These are phyloP conservation scores for Elaeis oleifera DNA, from an alignment of 202 grass and related monocot genomes.

Conservation along the genomic window DNA sequence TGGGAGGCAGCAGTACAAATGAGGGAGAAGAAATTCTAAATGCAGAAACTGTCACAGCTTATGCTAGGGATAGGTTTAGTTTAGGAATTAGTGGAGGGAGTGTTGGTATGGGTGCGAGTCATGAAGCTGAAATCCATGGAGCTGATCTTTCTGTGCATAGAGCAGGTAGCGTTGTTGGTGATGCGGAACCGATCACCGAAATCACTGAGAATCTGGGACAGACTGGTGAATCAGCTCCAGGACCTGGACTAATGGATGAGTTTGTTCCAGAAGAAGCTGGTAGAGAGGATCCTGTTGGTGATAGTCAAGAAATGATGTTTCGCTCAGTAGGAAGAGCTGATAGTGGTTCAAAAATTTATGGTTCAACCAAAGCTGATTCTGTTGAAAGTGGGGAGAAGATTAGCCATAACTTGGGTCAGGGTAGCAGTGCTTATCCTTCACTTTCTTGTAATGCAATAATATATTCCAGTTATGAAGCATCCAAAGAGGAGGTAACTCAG, in stretches of 20 bases:
- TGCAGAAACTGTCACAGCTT: slow-evolving; percentile 58
- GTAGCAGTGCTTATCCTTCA: slow-evolving; percentile 58
- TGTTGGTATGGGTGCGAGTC: slow-evolving; percentile 94
- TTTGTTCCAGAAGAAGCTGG: slow-evolving; percentile 73
- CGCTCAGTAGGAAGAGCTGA: slow-evolving; percentile 68
- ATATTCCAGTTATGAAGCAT: slow-evolving; percentile 46
- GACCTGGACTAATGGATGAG: slow-evolving; percentile 74
- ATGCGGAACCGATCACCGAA: slow-evolving; percentile 75
- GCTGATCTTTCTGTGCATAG: slow-evolving; percentile 76
- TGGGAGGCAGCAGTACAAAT: slow-evolving; percentile 95
- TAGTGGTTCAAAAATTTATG: slow-evolving; percentile 88
- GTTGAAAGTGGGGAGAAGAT: slow-evolving; percentile 84
- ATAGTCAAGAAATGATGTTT: slow-evolving; percentile 88
- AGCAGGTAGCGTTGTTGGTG: slow-evolving; percentile 68
- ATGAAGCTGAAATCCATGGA: slow-evolving; percentile 98
- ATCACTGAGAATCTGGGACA: slow-evolving; percentile 88
- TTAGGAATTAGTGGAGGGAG: slow-evolving; percentile 92
- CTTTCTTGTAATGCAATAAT: slow-evolving; percentile 88
- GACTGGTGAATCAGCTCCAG: slow-evolving; percentile 82
- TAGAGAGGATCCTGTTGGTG: slow-evolving; percentile 57
- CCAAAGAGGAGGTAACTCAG: slow-evolving; percentile 86
- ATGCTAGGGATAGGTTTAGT: slow-evolving; percentile 76
- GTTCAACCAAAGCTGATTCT: slow-evolving; percentile 80
- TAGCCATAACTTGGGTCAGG: slow-evolving; percentile 39
- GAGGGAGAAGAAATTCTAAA: slow-evolving; percentile 92